Base-by-base conservation (phyloP, 2,329 filamentous ascomycete genomes). In the Pseudogymnoascus sp. region DNA sequence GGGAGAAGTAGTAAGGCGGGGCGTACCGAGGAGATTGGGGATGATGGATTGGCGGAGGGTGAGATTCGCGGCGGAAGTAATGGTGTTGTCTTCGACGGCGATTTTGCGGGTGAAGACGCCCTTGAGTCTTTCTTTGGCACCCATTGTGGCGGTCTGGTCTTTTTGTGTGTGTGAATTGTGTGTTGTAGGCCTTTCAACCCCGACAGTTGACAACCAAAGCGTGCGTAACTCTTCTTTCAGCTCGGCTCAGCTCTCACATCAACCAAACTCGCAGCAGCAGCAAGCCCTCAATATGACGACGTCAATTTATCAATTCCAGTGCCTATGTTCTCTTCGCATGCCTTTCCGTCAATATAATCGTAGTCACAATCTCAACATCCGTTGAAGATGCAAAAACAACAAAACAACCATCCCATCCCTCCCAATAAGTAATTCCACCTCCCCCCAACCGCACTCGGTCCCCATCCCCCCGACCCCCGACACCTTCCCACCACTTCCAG, bases 21-120 rank as follows among this genome's bases (percentile, higher is more conserved):
- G 28, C 14, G 23, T n/a, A 49, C 43, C 79, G 6, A 79, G 69
- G 6, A 73, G 70, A 60, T 80, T 70, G 4, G 78, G 77, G 67
- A 65, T 75, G 35, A 79, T 67, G 66, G 76, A 78, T 67, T 79
- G 76, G 45, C 75, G 70, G 55, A 78, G 66, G 12, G 77, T 79
- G 5, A 79, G 65, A n/a, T 74, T 75, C 4, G 75, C 75, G 8
- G 76, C 77, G 21, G 73, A 73, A 1, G 77, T 78, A 16, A 65
- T 23, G 41, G 16, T 16, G 49, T 59, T 8, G 60, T 62, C 60
- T 14, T 62, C 35, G 21, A 62, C 21, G 23, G 6, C 23, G 23
- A 49, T 28, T 16, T 49, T 49, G 23, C 43, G 43, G 14, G 6
- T 49, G n/a, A 49, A 49, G 43, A 28, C 6, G 43, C 23, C 14